A percentile compares a stretch with the other conserved stretches of the same genome.
Evolutionary conservation across 768 basidiomycete genomes (phyloP).

Genomic region (Rhizopogon vesiculosus): DNA sequence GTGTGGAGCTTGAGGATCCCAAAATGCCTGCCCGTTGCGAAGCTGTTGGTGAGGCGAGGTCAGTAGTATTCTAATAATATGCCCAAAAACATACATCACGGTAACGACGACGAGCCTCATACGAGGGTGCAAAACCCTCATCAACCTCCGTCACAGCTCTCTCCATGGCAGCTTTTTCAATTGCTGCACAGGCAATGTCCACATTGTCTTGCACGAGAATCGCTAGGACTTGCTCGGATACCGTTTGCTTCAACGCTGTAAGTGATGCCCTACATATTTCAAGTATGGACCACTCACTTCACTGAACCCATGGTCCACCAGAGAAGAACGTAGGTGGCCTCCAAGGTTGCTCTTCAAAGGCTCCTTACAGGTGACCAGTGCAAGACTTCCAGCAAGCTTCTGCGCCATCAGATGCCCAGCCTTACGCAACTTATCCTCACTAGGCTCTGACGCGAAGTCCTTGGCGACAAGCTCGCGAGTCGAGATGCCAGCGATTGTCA

Average conservation of each 20-base stretch:
- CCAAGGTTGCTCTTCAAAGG: conserved; percentile 90
- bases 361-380: conserved; percentile 97
- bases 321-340: conserved; percentile 77
- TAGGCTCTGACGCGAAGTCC: conserved; percentile 91
- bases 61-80: not conserved
- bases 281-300: conserved; percentile 47
- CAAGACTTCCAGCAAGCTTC: conserved; percentile 93
- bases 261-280: conserved; percentile 4
- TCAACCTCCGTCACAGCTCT: conserved; percentile 91
- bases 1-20: conserved; percentile 75
- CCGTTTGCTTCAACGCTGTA: conserved; percentile 44
- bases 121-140: conserved; percentile 78
- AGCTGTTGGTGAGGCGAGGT: conserved; percentile 34
- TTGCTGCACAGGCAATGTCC: conserved; percentile 88
- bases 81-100: conserved; percentile 55
- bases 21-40: conserved; percentile 74
- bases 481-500: conserved; percentile 97
- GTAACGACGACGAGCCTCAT: conserved; percentile 80
- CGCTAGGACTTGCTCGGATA: conserved; percentile 75
- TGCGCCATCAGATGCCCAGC: conserved; percentile 96
- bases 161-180: conserved; percentile 98
- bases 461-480: conserved; percentile 93
- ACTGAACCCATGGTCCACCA: conserved; percentile 84
- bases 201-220: conserved; percentile 89
- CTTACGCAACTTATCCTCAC: conserved; percentile 85